Conservation (phyloP, 1,284 basidiomycete genomes). For the Vanrija sp. region DNA sequence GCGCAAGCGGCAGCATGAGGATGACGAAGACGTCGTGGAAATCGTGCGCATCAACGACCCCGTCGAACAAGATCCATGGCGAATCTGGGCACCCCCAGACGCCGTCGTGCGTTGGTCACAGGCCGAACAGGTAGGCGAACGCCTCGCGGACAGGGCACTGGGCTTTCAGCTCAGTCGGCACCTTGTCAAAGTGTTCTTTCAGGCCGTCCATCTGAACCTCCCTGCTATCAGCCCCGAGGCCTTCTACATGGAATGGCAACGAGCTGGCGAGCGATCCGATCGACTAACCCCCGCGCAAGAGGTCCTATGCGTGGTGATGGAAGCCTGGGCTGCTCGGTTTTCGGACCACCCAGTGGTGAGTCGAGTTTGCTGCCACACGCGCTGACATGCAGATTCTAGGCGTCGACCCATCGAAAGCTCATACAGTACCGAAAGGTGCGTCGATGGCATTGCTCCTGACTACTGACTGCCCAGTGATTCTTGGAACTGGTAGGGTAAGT, state of each 20-base stretch:
- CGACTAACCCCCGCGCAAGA: constrained; percentile 32
- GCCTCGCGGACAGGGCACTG: constrained; percentile 31
- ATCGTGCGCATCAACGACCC: constrained; percentile 8
- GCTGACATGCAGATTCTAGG: constrained; percentile 20
- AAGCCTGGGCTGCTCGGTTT: constrained; percentile 41
- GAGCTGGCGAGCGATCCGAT: constrained; percentile 33
- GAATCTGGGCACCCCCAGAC: constrained; percentile 12
- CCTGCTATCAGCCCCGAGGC: constrained; percentile 36
- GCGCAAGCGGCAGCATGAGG: constrained; percentile 7
- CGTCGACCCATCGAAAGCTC: constrained; percentile 11
- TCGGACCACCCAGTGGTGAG: constrained; percentile 38
- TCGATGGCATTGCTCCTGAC: not conserved
- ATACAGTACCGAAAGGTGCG: not conserved
- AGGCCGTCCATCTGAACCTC: constrained; percentile 32
- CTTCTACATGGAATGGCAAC: constrained; percentile 36
- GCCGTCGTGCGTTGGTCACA: constrained; percentile 21
- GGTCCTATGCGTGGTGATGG: constrained; percentile 35
- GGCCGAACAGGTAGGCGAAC: constrained; percentile 24
- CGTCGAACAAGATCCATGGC: constrained; percentile 10
- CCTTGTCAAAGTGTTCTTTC: constrained; percentile 32
- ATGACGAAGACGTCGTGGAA: constrained; percentile 7
- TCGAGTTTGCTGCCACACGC: not conserved
- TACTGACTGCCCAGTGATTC: constrained; percentile 22
- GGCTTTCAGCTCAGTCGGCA: constrained; percentile 32
- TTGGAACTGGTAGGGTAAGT: constrained; percentile 22